These are phyloP conservation scores for Phoma sp. DNA, from an alignment of 2,329 filamentous ascomycete genomes.

Conservation along the genomic window DNA sequence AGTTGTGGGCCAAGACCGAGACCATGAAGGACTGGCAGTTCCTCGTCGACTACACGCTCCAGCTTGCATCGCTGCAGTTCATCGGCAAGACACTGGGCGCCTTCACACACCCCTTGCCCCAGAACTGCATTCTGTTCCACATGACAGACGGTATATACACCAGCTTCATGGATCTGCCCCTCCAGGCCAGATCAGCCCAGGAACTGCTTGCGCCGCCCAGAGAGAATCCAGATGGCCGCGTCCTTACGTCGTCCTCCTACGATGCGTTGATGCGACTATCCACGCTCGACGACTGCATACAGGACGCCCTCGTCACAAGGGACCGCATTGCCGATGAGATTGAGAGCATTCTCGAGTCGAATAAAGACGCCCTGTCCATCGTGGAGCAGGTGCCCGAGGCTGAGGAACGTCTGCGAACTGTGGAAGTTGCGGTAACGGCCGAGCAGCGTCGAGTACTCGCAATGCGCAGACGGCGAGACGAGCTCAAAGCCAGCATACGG, in stretches of 20 bases:
- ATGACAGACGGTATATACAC: slow-evolving; percentile 87
- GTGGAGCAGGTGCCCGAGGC: slow-evolving; percentile 52
- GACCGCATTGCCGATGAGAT: slow-evolving; percentile 80
- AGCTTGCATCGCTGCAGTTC: slow-evolving; percentile 77
- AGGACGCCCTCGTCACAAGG: slow-evolving; percentile 82
- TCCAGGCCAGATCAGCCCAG: slow-evolving; percentile 46
- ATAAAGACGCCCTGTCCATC: slow-evolving; percentile 45
- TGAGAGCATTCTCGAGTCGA: slow-evolving; percentile 56
- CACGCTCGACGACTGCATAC: slow-evolving; percentile 87
- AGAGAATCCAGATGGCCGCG: slow-evolving; percentile 52
- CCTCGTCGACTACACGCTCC: slow-evolving; percentile 74
- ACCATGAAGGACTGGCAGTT: slow-evolving; percentile 63
- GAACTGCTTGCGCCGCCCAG: slow-evolving; percentile 44
- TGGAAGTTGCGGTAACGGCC: slow-evolving; percentile 61
- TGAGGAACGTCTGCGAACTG: slow-evolving; percentile 52
- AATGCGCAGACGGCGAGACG: slow-evolving; percentile 67
- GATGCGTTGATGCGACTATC: slow-evolving; percentile 86
- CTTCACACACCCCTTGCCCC: slow-evolving; percentile 75
- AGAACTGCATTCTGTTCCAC: slow-evolving; percentile 85
- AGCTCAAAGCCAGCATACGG: slow-evolving; percentile 70
- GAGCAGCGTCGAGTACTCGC: slow-evolving; percentile 71
- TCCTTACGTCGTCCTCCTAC: slow-evolving; percentile 78
- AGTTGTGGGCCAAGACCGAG: slow-evolving; percentile 73
- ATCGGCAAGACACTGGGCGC: slow-evolving; percentile 67
- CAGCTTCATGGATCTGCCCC: slow-evolving; percentile 70